Evolutionary conservation across 2,329 filamentous ascomycete genomes (phyloP).

Genomic region (Verticillium zaregamsianum): DNA sequence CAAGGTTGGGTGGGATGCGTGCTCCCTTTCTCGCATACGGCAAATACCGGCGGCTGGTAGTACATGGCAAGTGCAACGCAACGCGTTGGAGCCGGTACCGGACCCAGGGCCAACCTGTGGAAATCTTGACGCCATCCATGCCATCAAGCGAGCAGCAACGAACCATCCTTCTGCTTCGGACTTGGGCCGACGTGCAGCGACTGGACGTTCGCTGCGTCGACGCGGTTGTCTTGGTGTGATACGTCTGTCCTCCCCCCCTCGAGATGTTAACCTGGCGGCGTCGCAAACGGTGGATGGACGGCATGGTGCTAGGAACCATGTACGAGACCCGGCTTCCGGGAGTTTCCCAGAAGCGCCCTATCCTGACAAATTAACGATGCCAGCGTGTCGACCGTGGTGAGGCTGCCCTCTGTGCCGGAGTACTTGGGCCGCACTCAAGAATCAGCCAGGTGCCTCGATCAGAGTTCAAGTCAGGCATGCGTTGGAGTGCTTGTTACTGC

Average conservation of each 20-base stretch:
- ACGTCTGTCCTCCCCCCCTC: not conserved
- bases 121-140: not conserved
- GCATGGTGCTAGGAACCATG: not conserved
- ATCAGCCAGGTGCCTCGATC: not conserved
- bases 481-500: not conserved
- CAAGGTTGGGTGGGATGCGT: not conserved
- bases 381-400: too few species aligned
- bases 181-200: not conserved
- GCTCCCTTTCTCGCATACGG: not conserved
- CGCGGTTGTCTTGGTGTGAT: not conserved
- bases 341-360: not conserved
- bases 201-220: not conserved
- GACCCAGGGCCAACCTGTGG: not conserved
- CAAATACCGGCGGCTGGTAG: not conserved
- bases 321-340: not conserved
- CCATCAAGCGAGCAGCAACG: too few species aligned
- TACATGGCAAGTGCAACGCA: too few species aligned
- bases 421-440: not conserved
- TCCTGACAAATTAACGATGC: not conserved
- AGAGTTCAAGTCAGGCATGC: not conserved
- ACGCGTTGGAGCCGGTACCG: not conserved
- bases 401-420: too few species aligned
- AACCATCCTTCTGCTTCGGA: not conserved
- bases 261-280: not conserved
- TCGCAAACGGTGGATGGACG: not conserved